phyloP scores from a whole-genome alignment of 2,329 filamentous ascomycete species.

The Sarocladium brachiariae region DNA sequence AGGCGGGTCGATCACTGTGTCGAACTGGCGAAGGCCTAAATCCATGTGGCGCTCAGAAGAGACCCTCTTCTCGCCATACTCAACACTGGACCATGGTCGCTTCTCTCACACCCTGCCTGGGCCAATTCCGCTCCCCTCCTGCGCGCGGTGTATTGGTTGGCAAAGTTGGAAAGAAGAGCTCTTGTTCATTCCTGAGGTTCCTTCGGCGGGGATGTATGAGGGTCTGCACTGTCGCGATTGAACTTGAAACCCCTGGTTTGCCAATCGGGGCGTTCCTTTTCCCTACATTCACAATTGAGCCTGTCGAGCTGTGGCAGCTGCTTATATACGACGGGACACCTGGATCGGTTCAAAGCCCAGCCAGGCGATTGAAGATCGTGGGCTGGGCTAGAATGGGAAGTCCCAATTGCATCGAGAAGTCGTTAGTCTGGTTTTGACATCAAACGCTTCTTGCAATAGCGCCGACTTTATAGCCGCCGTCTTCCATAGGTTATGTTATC shows the following conservation, averaged over 20 bases:
- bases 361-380: neutral
- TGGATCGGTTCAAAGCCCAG: neutral
- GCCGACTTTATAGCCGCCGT: no score
- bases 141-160: no score
- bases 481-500: neutral
- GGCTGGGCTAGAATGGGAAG: neutral
- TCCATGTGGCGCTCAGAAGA: neutral
- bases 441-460: neutral
- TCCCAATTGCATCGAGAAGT: neutral
- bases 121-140: neutral
- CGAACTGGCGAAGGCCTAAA: neutral
- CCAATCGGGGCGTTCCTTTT: no score
- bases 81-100: neutral
- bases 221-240: no score
- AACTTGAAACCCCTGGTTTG: no score
- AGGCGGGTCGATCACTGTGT: slow-evolving; percentile 5
- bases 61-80: neutral
- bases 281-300: no score
- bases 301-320: neutral
- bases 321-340: neutral
- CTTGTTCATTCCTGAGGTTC: no score
- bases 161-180: no score
- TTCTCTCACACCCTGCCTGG: neutral
- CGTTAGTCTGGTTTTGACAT: neutral
- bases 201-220: no score